A percentile compares a stretch with the other conserved stretches of the same genome.
phyloP scores from a whole-genome alignment of 768 basidiomycete genomes.

The Boletus reticulatus region DNA sequence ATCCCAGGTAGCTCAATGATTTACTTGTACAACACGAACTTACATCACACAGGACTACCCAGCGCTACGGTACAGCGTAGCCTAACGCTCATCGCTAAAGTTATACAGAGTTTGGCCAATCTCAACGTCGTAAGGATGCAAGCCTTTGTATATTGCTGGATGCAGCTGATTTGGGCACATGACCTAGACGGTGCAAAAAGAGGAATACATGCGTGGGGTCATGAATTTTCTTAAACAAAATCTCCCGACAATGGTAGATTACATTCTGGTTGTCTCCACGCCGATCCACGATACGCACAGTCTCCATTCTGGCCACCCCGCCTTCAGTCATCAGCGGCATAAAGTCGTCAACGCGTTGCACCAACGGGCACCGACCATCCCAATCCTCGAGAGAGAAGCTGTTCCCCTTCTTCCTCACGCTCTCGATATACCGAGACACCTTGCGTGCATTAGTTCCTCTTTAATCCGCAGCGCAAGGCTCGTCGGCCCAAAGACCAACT shows the following conservation, averaged over 20 bases:
- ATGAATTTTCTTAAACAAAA: slow-evolving; percentile 70
- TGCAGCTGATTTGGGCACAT: slow-evolving; percentile 1
- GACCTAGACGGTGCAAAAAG: slow-evolving; percentile 61
- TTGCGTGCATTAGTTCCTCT: slow-evolving; percentile 72
- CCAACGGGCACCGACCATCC: slow-evolving; percentile 54
- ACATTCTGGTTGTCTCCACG: slow-evolving; percentile 70
- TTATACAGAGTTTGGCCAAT: slow-evolving; percentile 88
- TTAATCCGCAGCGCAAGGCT: slow-evolving; percentile 62
- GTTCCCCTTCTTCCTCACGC: slow-evolving; percentile 72
- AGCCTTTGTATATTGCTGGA: neutral
- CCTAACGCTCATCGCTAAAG: slow-evolving; percentile 82
- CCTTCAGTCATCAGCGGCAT: slow-evolving; percentile 49
- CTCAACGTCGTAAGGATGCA: slow-evolving; percentile 59
- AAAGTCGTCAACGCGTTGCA: slow-evolving; percentile 54
- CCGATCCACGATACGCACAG: slow-evolving; percentile 33
- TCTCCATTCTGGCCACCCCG: slow-evolving; percentile 24
- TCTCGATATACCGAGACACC: slow-evolving; percentile 74
- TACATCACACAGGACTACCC: slow-evolving; percentile 55
- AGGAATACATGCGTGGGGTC: slow-evolving; percentile 78
- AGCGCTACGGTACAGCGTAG: slow-evolving; percentile 68
- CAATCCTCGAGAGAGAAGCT: slow-evolving; percentile 62
- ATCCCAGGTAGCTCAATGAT: slow-evolving; percentile 53
- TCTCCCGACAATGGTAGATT: slow-evolving; percentile 72
- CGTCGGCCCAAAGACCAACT: slow-evolving; percentile 36
- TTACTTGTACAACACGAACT: slow-evolving; percentile 3